A percentile compares a stretch with the other conserved stretches of the same genome.
These are phyloP conservation scores for Corylus americana DNA, from an alignment of 306 rosid genomes.

Conservation along the genomic window DNA sequence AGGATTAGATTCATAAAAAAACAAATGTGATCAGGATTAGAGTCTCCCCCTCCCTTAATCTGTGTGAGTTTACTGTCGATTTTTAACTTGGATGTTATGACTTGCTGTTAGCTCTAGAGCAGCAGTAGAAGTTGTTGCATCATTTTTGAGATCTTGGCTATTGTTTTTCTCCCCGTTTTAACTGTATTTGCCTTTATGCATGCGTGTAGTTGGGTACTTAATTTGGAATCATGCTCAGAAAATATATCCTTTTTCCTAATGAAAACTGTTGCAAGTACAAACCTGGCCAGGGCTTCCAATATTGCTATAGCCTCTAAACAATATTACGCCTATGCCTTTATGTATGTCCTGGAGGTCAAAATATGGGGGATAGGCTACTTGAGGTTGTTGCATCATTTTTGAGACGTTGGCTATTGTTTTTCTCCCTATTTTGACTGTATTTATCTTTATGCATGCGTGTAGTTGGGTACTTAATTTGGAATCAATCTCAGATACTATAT, in stretches of 20 bases:
- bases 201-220: background rate
- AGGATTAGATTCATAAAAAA: no score
- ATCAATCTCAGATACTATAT: no score
- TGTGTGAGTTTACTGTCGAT: background rate
- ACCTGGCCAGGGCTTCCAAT: background rate
- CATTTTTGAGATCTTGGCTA: background rate
- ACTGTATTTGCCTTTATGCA: background rate
- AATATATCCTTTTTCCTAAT: no score
- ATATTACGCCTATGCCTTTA: background rate
- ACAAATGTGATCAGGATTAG: background rate
- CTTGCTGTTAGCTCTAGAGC: background rate
- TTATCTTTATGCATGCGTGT: background rate
- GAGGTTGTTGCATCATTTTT: background rate
- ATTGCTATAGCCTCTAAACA: background rate
- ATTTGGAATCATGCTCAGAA: background rate
- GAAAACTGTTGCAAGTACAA: background rate
- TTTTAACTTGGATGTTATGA: background rate
- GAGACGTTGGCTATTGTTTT: background rate
- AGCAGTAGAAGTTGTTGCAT: background rate
- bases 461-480: background rate
- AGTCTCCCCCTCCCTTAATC: background rate
- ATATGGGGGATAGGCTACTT: background rate
- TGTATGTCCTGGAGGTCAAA: background rate
- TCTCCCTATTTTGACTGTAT: background rate
- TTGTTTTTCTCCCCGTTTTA: background rate